A percentile compares a stretch with the other conserved stretches of the same genome.
Conservation (phyloP, 805 yeast species). For the Komagataella phaffii region DNA sequence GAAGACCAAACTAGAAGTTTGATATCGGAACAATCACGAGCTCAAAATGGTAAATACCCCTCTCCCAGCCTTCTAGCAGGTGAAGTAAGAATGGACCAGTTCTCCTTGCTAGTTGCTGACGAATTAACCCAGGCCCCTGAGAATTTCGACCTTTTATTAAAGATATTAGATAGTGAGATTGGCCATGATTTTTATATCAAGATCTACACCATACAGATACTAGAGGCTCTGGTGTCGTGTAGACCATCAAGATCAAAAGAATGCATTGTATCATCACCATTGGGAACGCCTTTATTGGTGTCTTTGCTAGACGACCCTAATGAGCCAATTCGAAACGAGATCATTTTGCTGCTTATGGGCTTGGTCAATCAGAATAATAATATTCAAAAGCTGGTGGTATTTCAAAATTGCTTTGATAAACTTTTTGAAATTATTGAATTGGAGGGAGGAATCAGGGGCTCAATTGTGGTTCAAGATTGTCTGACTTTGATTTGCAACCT, state of each 20-base stretch:
- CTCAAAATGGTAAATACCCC: slow-evolving; percentile 68
- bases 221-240: slow-evolving; percentile 72
- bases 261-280: slow-evolving; percentile 55
- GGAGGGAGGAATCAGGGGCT: slow-evolving; percentile 86
- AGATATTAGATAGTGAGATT: slow-evolving; percentile 27
- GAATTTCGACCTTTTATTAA: slow-evolving; percentile 31
- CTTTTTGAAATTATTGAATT: slow-evolving; percentile 67
- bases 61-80: slow-evolving; percentile 52
- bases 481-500: slow-evolving; percentile 61
- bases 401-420: slow-evolving; percentile 82
- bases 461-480: slow-evolving; percentile 85
- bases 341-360: slow-evolving; percentile 71
- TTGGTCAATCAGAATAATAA: slow-evolving; percentile 71
- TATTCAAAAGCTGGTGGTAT: slow-evolving; percentile 86
- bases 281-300: slow-evolving; percentile 71
- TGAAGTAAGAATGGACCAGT: slow-evolving; percentile 54
- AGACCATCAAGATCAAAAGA: slow-evolving; percentile 67
- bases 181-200: slow-evolving; percentile 60
- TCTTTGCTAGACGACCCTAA: slow-evolving; percentile 43
- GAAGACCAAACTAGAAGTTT: slow-evolving; percentile 54
- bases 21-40: slow-evolving; percentile 63
- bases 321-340: slow-evolving; percentile 85
- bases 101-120: slow-evolving; percentile 91
- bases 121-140: slow-evolving; percentile 62
- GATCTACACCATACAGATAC: slow-evolving; percentile 69